A percentile compares a stretch with the other conserved stretches of the same genome.
phyloP scores from a whole-genome alignment of 225 moss, liverwort and hornwort species.

The Physcomitrium patens region DNA sequence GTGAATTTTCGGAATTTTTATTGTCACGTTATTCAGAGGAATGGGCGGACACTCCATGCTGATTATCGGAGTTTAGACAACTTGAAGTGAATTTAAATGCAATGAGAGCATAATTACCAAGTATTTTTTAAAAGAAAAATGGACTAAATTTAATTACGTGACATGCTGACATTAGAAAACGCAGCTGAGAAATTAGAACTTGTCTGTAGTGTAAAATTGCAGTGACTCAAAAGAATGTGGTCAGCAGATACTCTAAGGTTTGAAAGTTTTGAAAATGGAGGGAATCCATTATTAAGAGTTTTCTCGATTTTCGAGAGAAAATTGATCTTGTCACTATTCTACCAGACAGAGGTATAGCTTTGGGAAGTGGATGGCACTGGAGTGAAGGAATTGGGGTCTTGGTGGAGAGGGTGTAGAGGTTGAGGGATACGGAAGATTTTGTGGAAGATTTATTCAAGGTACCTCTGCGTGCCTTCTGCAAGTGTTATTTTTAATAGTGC shows the following conservation, averaged over 20 bases:
- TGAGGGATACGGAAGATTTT: background rate
- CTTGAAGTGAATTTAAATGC: background rate
- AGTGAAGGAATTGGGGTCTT: background rate
- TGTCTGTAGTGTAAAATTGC: background rate
- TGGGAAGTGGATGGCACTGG: background rate
- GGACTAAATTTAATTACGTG: background rate
- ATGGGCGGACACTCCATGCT: background rate
- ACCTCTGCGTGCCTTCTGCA: background rate
- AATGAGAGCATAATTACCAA: background rate
- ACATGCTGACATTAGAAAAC: background rate
- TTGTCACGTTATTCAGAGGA: background rate
- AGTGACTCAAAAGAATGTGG: background rate
- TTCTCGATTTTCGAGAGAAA: background rate
- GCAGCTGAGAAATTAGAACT: background rate
- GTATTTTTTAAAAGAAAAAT: background rate
- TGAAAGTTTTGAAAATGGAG: background rate
- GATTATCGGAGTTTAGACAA: background rate
- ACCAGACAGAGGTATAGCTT: background rate
- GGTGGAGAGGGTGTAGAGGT: background rate
- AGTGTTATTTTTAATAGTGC: slow-evolving; percentile 11
- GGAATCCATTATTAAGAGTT: background rate
- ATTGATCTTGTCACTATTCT: background rate
- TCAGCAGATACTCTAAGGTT: slow-evolving; percentile 1
- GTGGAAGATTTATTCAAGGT: background rate
- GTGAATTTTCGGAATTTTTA: background rate